Conservation (phyloP, 192 early-diverging fungal genomes). For the Piromyces sp. region DNA sequence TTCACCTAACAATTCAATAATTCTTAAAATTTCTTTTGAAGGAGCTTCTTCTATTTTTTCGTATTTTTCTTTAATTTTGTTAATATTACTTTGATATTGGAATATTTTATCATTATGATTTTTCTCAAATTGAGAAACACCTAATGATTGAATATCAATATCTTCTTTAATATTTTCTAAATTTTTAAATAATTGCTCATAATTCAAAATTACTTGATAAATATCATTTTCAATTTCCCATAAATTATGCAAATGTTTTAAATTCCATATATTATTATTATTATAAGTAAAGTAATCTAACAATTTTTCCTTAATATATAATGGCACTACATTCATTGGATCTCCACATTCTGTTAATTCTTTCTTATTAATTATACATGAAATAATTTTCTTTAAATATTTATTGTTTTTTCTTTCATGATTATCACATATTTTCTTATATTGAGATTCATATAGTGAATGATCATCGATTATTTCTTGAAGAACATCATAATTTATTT, state of each 20-base stretch:
- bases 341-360: background rate
- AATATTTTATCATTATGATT: background rate
- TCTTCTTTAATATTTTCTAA: background rate
- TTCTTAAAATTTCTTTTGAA: background rate
- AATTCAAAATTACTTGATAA: background rate
- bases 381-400: background rate
- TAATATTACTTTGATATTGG: background rate
- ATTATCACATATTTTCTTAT: background rate
- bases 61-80: background rate
- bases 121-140: background rate
- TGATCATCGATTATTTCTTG: background rate
- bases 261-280: background rate
- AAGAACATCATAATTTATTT: background rate
- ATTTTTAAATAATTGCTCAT: background rate
- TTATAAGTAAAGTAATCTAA: background rate
- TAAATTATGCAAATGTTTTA: background rate
- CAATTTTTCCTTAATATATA: background rate
- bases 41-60: background rate
- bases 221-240: background rate
- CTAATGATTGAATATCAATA: background rate
- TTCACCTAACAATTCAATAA: background rate
- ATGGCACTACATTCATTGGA: background rate
- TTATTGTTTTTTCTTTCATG: background rate
- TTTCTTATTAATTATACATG: background rate
- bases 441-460: background rate